phyloP scores from a whole-genome alignment of 345 rosid species.

The Citrus sinensis region DNA sequence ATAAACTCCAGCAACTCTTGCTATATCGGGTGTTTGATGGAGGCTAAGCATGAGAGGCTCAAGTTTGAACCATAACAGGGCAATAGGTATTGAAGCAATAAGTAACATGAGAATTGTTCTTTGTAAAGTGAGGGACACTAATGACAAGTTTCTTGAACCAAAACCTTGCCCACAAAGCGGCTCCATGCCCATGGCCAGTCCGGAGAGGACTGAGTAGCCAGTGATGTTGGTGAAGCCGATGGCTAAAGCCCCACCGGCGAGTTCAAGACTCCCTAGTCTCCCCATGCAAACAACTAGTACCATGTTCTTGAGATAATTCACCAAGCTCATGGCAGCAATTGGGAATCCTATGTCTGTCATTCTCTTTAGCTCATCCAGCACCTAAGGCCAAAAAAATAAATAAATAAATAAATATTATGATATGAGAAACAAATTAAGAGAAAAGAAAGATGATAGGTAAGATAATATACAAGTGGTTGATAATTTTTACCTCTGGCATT shows the following conservation, averaged over 20 bases:
- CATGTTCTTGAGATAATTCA: constrained; percentile 73
- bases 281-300: constrained; percentile 81
- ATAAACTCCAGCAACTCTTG: constrained; percentile 60
- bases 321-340: constrained; percentile 64
- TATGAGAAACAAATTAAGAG: not conserved
- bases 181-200: constrained; percentile 92
- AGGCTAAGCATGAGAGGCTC: constrained; percentile 64
- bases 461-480: not conserved
- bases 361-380: constrained; percentile 65
- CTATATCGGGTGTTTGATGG: constrained; percentile 61
- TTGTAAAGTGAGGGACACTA: constrained; percentile 49
- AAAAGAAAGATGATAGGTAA: not conserved
- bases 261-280: constrained; percentile 80
- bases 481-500: constrained; percentile 61
- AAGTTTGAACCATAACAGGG: constrained; percentile 64
- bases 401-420: not conserved
- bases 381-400: constrained; percentile 28
- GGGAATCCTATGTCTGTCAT: constrained; percentile 69
- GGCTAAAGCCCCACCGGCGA: constrained; percentile 90
- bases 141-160: constrained; percentile 58
- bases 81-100: constrained; percentile 58
- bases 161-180: constrained; percentile 84
- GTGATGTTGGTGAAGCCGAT: constrained; percentile 91
- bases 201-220: constrained; percentile 86
- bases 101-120: constrained; percentile 68